Base-by-base conservation (phyloP, 2,329 filamentous ascomycete species). In the Xylaria sp. region DNA sequence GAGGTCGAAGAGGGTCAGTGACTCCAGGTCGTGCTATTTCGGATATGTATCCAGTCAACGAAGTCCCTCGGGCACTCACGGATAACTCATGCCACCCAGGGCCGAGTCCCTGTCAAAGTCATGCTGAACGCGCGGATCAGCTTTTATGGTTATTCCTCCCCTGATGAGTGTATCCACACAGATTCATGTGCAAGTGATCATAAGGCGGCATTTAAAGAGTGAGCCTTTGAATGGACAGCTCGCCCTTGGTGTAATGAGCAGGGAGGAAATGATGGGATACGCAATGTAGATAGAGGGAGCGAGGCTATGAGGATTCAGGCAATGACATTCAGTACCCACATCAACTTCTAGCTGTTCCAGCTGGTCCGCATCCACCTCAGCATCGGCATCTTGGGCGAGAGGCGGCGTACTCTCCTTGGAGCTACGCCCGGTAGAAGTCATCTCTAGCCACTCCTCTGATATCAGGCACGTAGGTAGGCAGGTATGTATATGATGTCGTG, bases 41-140 rank as follows among this genome's bases (percentile, higher is more conserved):
- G 29, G 29, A 13, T 13, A 13, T 34, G 16, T 6, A 34, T 6
- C 4, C 9, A 13, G 29, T 34, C 29, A 34, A 34, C 29, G 16
- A 34, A 34, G 9, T 13, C 11, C 8, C 11, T 34, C 29, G 11
- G 16, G 8, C n/a, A 59, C 63, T 52, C 52, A 64, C 63, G 53
- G 48, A n/a, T 46, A 44, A 48, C 59, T 66, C 59, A 64, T 62
- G 41, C 59, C 56, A 2, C 61, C 63, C 2, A 66, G 26, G 11
- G 63, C 63, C 4, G 62, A 64, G 48, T 66, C 63, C 8, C 52
- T 38, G 26, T 66, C 63, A 62, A 55, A 66, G 21, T 48, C 29
- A 40, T 50, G 39, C 60, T 62, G 29, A 60, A 44, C 18, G 24
- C 11, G 17, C 13, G 17, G 19, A 24, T 42, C 24, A 34, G 44